Percentiles rank a stretch among this genome's conserved stretches.
Evolutionary conservation across 1,139 yeast species (phyloP).

Genomic region (Suhomyces chickasaworum): DNA sequence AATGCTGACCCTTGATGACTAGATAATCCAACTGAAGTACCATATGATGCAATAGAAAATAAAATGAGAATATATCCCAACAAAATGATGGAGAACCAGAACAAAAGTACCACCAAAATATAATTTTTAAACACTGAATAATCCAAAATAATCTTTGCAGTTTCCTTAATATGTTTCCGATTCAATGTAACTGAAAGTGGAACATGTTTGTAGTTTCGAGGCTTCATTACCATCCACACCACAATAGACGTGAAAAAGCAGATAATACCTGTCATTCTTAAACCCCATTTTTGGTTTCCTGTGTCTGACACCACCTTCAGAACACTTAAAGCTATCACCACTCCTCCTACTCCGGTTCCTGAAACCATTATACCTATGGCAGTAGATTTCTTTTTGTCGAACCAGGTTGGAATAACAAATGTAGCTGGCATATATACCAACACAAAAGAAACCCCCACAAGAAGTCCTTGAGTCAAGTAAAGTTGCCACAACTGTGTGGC

Average conservation of each 20-base stretch:
- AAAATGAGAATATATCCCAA: conserved; percentile 62
- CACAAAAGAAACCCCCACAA: conserved; percentile 63
- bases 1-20: conserved; percentile 57
- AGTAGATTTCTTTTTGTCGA: conserved; percentile 54
- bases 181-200: conserved; percentile 27
- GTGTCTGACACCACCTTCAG: conserved; percentile 49
- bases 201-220: conserved; percentile 42
- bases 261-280: conserved; percentile 59
- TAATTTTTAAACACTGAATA: conserved; percentile 31
- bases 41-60: conserved; percentile 64
- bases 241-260: conserved; percentile 43
- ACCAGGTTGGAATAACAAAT: conserved; percentile 64
- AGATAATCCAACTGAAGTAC: conserved; percentile 58
- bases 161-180: conserved; percentile 22
- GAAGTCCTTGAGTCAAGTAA: conserved; percentile 68
- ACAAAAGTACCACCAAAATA: conserved; percentile 45
- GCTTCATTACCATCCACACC: conserved; percentile 43
- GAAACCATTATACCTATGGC: conserved; percentile 62
- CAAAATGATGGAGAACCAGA: conserved; percentile 60
- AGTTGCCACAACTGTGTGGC: conserved; percentile 64
- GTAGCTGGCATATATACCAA: conserved; percentile 63
- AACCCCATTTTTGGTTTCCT: conserved; percentile 67
- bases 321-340: conserved; percentile 52
- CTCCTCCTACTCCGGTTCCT: conserved; percentile 72
- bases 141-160: conserved; percentile 31